These are phyloP conservation scores for Didymosphaeria variabile DNA, from an alignment of 2,329 filamentous ascomycete genomes.

Conservation along the genomic window DNA sequence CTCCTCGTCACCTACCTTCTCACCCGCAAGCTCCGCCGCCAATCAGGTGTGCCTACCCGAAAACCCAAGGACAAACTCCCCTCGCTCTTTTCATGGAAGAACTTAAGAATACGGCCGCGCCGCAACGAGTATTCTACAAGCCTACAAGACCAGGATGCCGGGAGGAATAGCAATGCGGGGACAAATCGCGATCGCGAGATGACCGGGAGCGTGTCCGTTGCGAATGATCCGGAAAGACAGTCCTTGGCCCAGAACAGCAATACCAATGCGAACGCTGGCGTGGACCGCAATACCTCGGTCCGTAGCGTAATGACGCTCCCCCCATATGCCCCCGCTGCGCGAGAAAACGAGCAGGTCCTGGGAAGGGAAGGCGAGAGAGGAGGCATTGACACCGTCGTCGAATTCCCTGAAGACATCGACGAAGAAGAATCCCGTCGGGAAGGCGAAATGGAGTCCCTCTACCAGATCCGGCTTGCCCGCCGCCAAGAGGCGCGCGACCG, in stretches of 20 bases:
- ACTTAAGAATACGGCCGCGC: slow-evolving; percentile 35
- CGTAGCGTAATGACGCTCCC: slow-evolving; percentile 95
- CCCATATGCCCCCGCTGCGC: slow-evolving; percentile 77
- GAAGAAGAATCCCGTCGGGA: slow-evolving; percentile 82
- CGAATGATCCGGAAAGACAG: slow-evolving; percentile 37
- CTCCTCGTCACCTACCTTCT: slow-evolving; percentile 43
- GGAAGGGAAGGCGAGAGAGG: slow-evolving; percentile 89
- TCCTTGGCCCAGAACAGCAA: slow-evolving; percentile 18
- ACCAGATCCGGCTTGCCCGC: slow-evolving; percentile 84
- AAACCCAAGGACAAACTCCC: slow-evolving; percentile 37
- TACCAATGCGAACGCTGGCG: slow-evolving; percentile 46
- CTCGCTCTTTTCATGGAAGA: slow-evolving; percentile 43
- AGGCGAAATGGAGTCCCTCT: slow-evolving; percentile 90
- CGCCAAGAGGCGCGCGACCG: slow-evolving; percentile 79
- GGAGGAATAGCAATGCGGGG: slow-evolving; percentile 27
- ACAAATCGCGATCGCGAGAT: slow-evolving; percentile 40
- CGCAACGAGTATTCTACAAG: slow-evolving; percentile 45
- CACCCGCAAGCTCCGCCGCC: slow-evolving; percentile 34
- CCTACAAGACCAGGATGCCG: slow-evolving; percentile 45
- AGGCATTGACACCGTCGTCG: slow-evolving; percentile 89
- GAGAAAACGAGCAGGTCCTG: slow-evolving; percentile 81
- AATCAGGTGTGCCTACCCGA: slow-evolving; percentile 18
- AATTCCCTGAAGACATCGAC: slow-evolving; percentile 81
- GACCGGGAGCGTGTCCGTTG: slow-evolving; percentile 30
- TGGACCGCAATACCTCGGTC: slow-evolving; percentile 85